Conservation (phyloP, 108 stramenopile species). For the Pseudonitzschia multistriata region DNA sequence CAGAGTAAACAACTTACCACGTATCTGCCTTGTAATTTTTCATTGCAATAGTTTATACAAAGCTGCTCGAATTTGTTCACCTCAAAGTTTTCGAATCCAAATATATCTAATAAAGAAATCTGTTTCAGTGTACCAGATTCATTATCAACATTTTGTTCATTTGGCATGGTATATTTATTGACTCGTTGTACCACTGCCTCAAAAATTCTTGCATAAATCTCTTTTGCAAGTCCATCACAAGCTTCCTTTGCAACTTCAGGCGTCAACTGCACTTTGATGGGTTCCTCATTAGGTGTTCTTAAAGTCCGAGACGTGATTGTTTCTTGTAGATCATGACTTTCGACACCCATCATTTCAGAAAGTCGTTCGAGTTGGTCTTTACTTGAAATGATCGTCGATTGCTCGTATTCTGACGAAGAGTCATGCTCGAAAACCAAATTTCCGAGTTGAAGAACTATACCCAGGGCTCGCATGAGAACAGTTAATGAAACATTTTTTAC, state of each 20-base stretch:
- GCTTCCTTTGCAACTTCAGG: constrained; percentile 61
- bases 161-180: constrained; percentile 37
- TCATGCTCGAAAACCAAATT: constrained; percentile 71
- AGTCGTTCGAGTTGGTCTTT: constrained; percentile 50
- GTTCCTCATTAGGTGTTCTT: constrained; percentile 48
- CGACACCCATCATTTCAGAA: constrained; percentile 67
- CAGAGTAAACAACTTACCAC: constrained; percentile 18
- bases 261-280: constrained; percentile 57
- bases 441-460: constrained; percentile 76
- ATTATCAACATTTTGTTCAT: constrained; percentile 27
- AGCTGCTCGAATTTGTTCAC: constrained; percentile 94
- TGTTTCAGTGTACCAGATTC: constrained; percentile 34
- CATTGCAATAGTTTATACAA: constrained; percentile 96
- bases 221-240: constrained; percentile 91
- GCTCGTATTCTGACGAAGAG: constrained; percentile 30
- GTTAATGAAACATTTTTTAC: constrained; percentile 46
- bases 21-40: constrained; percentile 93
- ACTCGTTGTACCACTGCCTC: constrained; percentile 63
- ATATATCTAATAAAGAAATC: constrained; percentile 93
- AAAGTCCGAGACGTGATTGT: constrained; percentile 65
- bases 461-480: constrained; percentile 62
- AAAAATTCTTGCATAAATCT: constrained; percentile 83
- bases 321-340: constrained; percentile 42
- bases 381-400: constrained; percentile 39
- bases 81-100: constrained; percentile 96